Evolutionary conservation across 2,329 filamentous ascomycete genomes (phyloP).

Genomic region (Talaromyces albobiverticillius): DNA sequence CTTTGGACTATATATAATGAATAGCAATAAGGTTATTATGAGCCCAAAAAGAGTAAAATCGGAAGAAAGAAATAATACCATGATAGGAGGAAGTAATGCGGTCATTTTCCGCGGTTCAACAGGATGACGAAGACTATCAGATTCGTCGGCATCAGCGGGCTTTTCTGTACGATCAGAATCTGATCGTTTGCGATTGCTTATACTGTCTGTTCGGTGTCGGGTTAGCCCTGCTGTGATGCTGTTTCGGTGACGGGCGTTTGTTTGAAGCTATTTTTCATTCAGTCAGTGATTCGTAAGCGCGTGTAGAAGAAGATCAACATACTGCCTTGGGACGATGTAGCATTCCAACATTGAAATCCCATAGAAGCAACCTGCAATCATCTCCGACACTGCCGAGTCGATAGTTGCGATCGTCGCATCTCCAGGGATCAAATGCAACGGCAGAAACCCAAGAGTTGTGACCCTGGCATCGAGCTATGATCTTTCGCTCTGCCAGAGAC

Average conservation of each 20-base stretch:
- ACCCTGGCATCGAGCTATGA: conserved; percentile 89
- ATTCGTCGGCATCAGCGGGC: conserved; percentile 48
- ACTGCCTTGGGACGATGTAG: conserved; percentile 84
- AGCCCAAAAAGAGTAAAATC: background rate
- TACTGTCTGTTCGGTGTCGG: conserved; percentile 62
- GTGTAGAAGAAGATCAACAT: conserved; percentile 37
- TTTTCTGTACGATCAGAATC: conserved; percentile 63
- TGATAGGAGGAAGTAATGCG: conserved; percentile 83
- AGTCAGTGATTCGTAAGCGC: background rate
- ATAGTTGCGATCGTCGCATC: conserved; percentile 93
- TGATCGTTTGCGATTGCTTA: conserved; percentile 61
- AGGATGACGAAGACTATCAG: conserved; percentile 66
- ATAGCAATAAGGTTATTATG: too few relatives aligned
- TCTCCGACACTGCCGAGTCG: conserved; percentile 95
- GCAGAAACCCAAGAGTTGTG: conserved; percentile 94
- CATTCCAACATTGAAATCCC: conserved; percentile 98
- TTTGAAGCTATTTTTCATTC: conserved; percentile 27
- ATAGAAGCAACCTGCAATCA: conserved; percentile 83
- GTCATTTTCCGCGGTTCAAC: conserved; percentile 83
- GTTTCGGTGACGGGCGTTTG: conserved; percentile 36
- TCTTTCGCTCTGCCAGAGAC: conserved; percentile 76
- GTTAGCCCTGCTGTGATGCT: conserved; percentile 42
- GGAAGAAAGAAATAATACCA: conserved; percentile 56
- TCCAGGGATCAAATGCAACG: conserved; percentile 94
- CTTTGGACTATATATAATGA: conserved; percentile 62